These are phyloP conservation scores for Gnetum montanum DNA, from an alignment of 75 land plant species.

Conservation along the genomic window DNA sequence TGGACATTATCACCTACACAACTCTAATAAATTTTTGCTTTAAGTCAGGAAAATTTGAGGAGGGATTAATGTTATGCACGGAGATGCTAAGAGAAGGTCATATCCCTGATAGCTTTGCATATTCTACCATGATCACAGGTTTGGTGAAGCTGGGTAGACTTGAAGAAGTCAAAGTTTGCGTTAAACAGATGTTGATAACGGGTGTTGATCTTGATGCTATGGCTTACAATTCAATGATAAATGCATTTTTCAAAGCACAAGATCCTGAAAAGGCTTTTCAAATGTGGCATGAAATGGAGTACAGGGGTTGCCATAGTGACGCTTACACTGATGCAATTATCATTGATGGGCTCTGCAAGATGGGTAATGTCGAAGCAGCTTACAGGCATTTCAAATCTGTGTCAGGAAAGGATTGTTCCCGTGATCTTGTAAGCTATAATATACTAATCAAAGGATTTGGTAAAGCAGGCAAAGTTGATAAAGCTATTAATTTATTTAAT, in stretches of 20 bases:
- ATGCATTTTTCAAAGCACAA: slow-evolving; percentile 35
- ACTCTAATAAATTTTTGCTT: slow-evolving; percentile 53
- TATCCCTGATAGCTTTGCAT: slow-evolving; percentile 34
- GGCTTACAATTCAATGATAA: slow-evolving; percentile 62
- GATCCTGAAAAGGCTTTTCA: slow-evolving; percentile 28
- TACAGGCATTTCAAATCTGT: slow-evolving; percentile 17
- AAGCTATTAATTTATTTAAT: slow-evolving; percentile 32
- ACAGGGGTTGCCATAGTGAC: slow-evolving; percentile 32
- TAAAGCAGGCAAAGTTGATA: slow-evolving; percentile 40
- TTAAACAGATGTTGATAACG: slow-evolving; percentile 21
- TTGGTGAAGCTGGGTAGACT: slow-evolving; percentile 28
- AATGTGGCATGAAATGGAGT: slow-evolving; percentile 38
- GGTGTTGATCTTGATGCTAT: slow-evolving; percentile 34
- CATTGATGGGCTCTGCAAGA: slow-evolving; percentile 47
- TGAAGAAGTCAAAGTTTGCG: slow-evolving; percentile 27
- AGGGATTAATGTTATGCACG: slow-evolving; percentile 32
- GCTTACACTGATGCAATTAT: slow-evolving; percentile 49
- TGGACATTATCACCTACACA: slow-evolving; percentile 45
- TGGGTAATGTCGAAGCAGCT: slow-evolving; percentile 37
- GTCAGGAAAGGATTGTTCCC: slow-evolving; percentile 20
- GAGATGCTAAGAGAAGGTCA: slow-evolving; percentile 42
- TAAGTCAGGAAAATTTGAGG: slow-evolving; percentile 19
- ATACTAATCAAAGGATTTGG: slow-evolving; percentile 51
- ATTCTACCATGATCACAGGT: slow-evolving; percentile 41
- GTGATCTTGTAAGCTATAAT: slow-evolving; percentile 54